Evolutionary conservation across 2,329 filamentous ascomycete species (phyloP).

Genomic region (Mycosphaerella sp.): DNA sequence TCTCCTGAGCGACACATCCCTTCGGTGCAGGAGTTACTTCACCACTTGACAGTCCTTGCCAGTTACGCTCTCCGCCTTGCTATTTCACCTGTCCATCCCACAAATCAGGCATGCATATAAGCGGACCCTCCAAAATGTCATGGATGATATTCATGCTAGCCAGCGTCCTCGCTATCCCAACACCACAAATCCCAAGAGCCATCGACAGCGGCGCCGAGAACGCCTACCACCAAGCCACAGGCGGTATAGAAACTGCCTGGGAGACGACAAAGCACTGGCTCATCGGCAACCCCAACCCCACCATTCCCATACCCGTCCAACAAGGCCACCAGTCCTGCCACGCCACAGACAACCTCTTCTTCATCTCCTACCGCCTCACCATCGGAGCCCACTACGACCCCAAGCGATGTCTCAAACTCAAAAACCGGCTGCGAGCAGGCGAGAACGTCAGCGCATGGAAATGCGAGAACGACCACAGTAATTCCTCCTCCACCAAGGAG

Average conservation of each 20-base stretch:
- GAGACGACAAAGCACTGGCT: constrained; percentile 1
- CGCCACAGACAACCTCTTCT: constrained; percentile 6
- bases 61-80: no score
- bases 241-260: neutral
- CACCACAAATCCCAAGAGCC: neutral
- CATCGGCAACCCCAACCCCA: neutral
- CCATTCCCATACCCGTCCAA: neutral
- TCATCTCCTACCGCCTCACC: constrained; percentile 8
- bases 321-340: constrained; percentile 3
- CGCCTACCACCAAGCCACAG: neutral
- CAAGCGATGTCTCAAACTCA: neutral
- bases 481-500: neutral
- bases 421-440: neutral
- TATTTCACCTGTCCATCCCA: no score
- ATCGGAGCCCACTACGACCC: neutral
- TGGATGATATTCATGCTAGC: no score
- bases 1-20: neutral
- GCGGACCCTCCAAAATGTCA: no score
- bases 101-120: no score
- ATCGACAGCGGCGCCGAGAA: neutral
- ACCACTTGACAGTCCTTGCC: no score
- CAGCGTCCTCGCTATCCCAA: no score
- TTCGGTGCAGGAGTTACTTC: no score
- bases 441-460: constrained; percentile 3
- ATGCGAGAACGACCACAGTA: neutral